Conservation (phyloP, 805 yeast species). For the Helenozyma rhizophorensis region DNA sequence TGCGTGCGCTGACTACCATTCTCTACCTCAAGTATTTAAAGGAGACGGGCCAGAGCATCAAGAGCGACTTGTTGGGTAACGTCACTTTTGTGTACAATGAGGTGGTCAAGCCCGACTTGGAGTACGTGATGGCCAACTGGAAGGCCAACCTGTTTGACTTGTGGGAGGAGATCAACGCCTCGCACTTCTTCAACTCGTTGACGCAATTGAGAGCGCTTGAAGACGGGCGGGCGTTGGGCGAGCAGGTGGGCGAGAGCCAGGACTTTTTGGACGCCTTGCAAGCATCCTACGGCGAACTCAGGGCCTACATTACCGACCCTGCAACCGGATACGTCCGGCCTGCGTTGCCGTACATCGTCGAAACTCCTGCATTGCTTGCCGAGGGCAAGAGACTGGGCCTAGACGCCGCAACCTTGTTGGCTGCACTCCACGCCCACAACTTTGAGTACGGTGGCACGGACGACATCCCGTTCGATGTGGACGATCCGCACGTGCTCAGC, state of each 20-base stretch:
- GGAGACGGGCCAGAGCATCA: constrained; percentile 17
- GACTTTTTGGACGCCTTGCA: constrained; percentile 26
- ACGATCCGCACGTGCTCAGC: constrained; percentile 53
- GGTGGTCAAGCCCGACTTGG: constrained; percentile 65
- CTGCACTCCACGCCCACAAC: constrained; percentile 45
- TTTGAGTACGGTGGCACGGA: constrained; percentile 21
- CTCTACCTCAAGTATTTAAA: constrained; percentile 47
- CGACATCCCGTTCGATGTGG: constrained; percentile 60
- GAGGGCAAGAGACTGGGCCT: constrained; percentile 59
- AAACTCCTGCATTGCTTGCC: constrained; percentile 50
- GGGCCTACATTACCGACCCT: constrained; percentile 33
- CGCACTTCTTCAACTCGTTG: constrained; percentile 75
- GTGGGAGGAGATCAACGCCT: constrained; percentile 83
- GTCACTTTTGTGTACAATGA: constrained; percentile 43
- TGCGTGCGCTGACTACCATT: constrained; percentile 63
- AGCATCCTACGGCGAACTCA: constrained; percentile 28
- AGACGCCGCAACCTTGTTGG: constrained; percentile 72
- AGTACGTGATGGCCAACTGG: constrained; percentile 64
- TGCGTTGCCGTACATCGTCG: constrained; percentile 55
- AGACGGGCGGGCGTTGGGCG: constrained; percentile 46
- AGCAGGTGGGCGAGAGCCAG: constrained; percentile 19
- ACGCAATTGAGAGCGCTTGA: constrained; percentile 68
- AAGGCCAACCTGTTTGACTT: constrained; percentile 66
- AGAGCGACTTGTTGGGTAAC: constrained; percentile 21
- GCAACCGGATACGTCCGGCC: constrained; percentile 34